Base-by-base conservation (phyloP, 2,329 filamentous ascomycete genomes). In the Talaromyces funiculosus region DNA sequence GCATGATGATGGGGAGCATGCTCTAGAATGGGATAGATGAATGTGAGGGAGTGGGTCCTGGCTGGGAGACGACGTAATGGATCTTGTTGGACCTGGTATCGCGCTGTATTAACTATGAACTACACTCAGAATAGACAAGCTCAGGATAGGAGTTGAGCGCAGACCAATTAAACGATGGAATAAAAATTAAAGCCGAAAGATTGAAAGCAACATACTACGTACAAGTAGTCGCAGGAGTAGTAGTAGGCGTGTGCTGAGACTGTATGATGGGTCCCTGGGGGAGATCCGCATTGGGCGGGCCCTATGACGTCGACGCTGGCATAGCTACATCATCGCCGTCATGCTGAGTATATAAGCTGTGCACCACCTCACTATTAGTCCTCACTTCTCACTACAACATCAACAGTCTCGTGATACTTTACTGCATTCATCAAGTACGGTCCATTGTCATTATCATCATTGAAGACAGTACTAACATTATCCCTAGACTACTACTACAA, bases 251-350 rank as follows among this genome's bases (percentile, higher is more conserved):
- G 18, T 0, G 8, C 8, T 7, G 38, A 31, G 54, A 42, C 24
- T 59, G 42, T 53, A n/a, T 45, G 57, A 42, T 12, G 43, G 35
- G 58, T 57, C 59, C 62, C 59, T 55, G 55, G 54, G 54, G 58
- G 35, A 59, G 60, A 59, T 61, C 49, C 55, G 62, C 57, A 57
- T 38, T 43, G 45, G n/a, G 43, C 43, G 43, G 43, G 43, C 43
- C 45, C 45, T 22, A 64, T 64, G 63, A 64, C 63, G 63, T 64
- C 63, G 61, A 64, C 53, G 61, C 12, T 33, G 18, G 18, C 55
- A 53, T 51, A 33, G 53, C 53, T 60, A 61, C 59, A 61, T 61
- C 59, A 61, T 61, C 56, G 55, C 49, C 60, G 38, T 40, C 29
- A 49, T 43, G 38, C 20, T 26, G 24, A 22, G 29, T 54, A 58